Conservation (phyloP, 2,329 filamentous ascomycete species). For the Volutella citrinella region DNA sequence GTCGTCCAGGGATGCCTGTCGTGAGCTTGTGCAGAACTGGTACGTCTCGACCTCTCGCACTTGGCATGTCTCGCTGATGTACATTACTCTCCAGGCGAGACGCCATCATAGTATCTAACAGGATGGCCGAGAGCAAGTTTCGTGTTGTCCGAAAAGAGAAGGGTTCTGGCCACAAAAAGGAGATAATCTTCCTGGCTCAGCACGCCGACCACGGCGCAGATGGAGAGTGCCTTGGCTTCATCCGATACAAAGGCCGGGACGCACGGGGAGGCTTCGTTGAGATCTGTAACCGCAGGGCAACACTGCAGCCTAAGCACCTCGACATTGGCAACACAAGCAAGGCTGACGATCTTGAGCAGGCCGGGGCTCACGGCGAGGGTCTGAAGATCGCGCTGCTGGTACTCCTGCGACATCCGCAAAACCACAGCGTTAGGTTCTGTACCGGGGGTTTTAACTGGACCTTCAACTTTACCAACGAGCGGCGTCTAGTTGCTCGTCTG, state of each 20-base stretch:
- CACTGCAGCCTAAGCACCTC: constrained; percentile 28
- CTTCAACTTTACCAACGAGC: constrained; percentile 27
- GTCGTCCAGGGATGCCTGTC: too few species aligned
- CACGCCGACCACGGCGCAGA: not conserved
- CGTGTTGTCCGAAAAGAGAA: constrained; percentile 17
- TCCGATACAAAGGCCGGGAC: constrained; percentile 21
- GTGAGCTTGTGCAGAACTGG: constrained; percentile 20
- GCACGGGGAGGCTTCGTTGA: constrained; percentile 26
- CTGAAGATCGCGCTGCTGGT: constrained; percentile 29
- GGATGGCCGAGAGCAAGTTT: constrained; percentile 20
- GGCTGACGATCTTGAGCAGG: constrained; percentile 13
- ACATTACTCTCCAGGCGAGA: constrained; percentile 27
- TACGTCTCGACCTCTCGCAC: too few species aligned
- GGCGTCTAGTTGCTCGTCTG: constrained; percentile 16
- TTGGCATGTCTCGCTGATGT: too few species aligned
- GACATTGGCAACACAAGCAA: constrained; percentile 28
- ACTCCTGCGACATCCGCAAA: constrained; percentile 24
- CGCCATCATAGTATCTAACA: constrained; percentile 24
- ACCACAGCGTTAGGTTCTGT: constrained; percentile 24
- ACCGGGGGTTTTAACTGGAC: constrained; percentile 26
- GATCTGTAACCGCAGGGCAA: constrained; percentile 26
- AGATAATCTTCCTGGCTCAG: constrained; percentile 27
- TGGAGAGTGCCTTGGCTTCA: constrained; percentile 28
- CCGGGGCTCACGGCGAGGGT: constrained; percentile 29
- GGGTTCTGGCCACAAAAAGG: constrained; percentile 4